Base-by-base conservation (phyloP, 2,329 filamentous ascomycete species). In the Zelopaecilomyces penicillatus region DNA sequence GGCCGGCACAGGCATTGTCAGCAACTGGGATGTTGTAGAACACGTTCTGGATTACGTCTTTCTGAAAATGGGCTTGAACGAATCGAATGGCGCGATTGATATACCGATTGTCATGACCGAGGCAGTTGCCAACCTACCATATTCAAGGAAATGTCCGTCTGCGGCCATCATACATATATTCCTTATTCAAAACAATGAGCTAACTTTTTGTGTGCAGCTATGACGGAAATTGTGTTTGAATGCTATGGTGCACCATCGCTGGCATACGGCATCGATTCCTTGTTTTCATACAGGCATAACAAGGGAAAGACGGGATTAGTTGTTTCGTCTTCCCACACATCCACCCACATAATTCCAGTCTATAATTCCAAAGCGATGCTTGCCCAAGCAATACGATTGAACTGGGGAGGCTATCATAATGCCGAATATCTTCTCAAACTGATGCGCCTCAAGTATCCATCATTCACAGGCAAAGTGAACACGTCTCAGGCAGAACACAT, bases 1-100 rank as follows among this genome's bases (percentile, higher is more conserved):
- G 63, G 78, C 84, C 2, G 90, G 90, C 27, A 91, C 84, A 37
- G 91, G 90, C 52, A 84, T 98, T 39, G 81, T 97, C 49, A 90
- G 87, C 64, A 97, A 97, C 62, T 98, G 94, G 89, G 93, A 98
- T 65, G 90, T 89, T 31, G 89, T 95, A 80, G 93, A 98, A 65
- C 89, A 91, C 47, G 75, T 96, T 5, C 68, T 98, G 39, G 93
- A 98, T 67, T 96, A 96, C 64, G 77, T 90, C 36, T 98, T 98
- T 63, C 74, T 96, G 54, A 97, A 96, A 67, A 70, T 98, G 44
- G 93, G 93, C 4, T 76, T 98, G 54, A 88, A 94, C 52, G 80
- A 80, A 11, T 71, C 73, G 4, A 79, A 83, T 40, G 87, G 87
- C 6, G 73, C 77, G 27, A 80, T 98, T 50, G 88, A 91, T 56